A percentile compares a stretch with the other conserved stretches of the same genome.
Evolutionary conservation across 2,329 filamentous ascomycete species (phyloP).

Genomic region (Bipolaris bicolor): DNA sequence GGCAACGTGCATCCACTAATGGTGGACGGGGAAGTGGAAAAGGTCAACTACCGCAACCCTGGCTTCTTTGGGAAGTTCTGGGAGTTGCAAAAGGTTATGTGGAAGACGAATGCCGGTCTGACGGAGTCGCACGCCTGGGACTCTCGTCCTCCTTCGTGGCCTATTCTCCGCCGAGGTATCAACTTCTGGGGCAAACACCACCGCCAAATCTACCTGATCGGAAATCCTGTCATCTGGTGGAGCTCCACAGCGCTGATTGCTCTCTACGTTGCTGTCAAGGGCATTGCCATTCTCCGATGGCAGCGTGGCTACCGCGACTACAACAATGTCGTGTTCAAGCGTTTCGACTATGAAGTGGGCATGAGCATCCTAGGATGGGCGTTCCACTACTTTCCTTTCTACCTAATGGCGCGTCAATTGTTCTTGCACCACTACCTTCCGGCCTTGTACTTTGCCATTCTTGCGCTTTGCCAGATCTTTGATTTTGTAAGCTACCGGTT

Average conservation of each 20-base stretch:
- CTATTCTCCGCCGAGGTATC: constrained; percentile 88
- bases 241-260: constrained; percentile 78
- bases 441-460: constrained; percentile 91
- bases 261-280: constrained; percentile 85
- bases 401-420: constrained; percentile 94
- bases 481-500: constrained; percentile 83
- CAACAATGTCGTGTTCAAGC: constrained; percentile 80
- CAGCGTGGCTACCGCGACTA: constrained; percentile 93
- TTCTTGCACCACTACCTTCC: constrained; percentile 99
- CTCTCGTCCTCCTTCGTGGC: constrained; percentile 92
- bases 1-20: constrained; percentile 84
- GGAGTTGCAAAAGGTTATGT: constrained; percentile 98
- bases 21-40: constrained; percentile 71
- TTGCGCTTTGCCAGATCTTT: constrained; percentile 85
- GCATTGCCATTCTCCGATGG: constrained; percentile 85
- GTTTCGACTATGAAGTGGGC: constrained; percentile 96
- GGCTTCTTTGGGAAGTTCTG: constrained; percentile 98
- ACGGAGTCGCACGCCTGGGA: constrained; percentile 98
- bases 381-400: constrained; percentile 99
- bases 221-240: constrained; percentile 91
- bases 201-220: constrained; percentile 94
- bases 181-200: constrained; percentile 98
- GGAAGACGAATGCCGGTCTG: constrained; percentile 95
- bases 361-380: constrained; percentile 91
- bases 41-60: constrained; percentile 93